phyloP scores from a whole-genome alignment of 768 basidiomycete species.

The Rhodocollybia butyracea region DNA sequence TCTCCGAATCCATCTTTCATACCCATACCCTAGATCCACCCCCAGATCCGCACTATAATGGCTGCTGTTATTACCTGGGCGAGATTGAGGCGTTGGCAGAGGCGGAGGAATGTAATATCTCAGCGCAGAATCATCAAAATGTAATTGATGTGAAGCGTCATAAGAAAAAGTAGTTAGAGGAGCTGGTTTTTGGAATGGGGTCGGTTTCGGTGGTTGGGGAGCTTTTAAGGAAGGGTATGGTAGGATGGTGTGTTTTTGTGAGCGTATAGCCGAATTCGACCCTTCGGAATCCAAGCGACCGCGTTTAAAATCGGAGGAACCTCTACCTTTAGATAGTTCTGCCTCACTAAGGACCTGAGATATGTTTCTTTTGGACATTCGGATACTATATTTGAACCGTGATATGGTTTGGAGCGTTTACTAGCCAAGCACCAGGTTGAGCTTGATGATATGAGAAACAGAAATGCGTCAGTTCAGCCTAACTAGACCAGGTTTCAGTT shows the following conservation, averaged over 20 bases:
- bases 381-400: too few species aligned
- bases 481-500: too few species aligned
- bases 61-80: too few species aligned
- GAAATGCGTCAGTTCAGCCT: too few species aligned
- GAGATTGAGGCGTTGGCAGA: too few species aligned
- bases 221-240: not conserved
- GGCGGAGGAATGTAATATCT: conserved; percentile 73
- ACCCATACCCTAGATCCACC: conserved; percentile 66
- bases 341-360: conserved; percentile 7
- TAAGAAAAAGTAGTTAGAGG: conserved; percentile 75
- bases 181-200: conserved; percentile 68
- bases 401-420: too few species aligned
- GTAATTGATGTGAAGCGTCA: conserved; percentile 47
- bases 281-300: conserved; percentile 18
- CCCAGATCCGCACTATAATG: too few species aligned
- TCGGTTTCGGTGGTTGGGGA: conserved; percentile 3
- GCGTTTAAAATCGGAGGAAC: conserved; percentile 19
- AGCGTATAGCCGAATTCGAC: conserved; percentile 1
- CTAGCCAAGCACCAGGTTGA: too few species aligned
- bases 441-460: too few species aligned
- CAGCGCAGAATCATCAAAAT: conserved; percentile 67
- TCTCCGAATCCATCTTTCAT: conserved; percentile 67
- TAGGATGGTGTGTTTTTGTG: not conserved
- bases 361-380: conserved; percentile 11
- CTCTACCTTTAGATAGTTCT: not conserved